Base-by-base conservation (phyloP, 2,329 filamentous ascomycete genomes). In the Hysterium pulicare region DNA sequence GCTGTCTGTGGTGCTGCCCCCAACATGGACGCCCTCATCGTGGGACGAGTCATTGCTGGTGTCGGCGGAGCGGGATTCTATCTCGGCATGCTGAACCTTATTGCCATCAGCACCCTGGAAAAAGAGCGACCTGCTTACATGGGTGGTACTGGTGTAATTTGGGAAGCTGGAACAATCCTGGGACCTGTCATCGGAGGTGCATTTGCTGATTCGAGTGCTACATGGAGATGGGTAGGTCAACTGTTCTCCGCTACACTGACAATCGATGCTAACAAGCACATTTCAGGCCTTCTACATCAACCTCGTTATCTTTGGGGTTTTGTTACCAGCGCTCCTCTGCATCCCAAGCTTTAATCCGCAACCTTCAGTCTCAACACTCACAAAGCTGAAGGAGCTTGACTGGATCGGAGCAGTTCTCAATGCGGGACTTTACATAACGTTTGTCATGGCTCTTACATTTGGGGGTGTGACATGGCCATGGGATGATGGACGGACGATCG, bases 371-470 rank as follows among this genome's bases (percentile, higher is more conserved):
- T 11, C 31, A 9, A 16, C 8, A 7, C 8, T 9, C 9, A 16
- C 10, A 16, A 33, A 33, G 15, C 15, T 33, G 10, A 16, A 9
- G 9, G 7, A 16, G 7, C 8, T 42, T 10, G 40, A 42, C 36
- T 34, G 16, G 36, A 16, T 51, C 2, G 48, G 48, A 2, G 35
- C 21, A 7, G 3, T 47, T 2, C 35, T 50, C 6, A 46, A 38
- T 20, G 20, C 20, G 4, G 24, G 16, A 4, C 15, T 28, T 19
- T 44, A 28, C 19, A 13, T 31, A 5, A 58, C 59, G 6, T 47
- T 73, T 22, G n/a, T 73, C 21, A 70, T 80, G 59, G 74, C 68
- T 2, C 66, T 79, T 42, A 68, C 65, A 36, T 77, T 79, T 36
- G 76, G 73, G 4, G 77, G 78, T 2, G 56, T 61, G 1, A 24